These are phyloP conservation scores for Ogataea zsoltii DNA, from an alignment of 805 yeast genomes.

Conservation along the genomic window DNA sequence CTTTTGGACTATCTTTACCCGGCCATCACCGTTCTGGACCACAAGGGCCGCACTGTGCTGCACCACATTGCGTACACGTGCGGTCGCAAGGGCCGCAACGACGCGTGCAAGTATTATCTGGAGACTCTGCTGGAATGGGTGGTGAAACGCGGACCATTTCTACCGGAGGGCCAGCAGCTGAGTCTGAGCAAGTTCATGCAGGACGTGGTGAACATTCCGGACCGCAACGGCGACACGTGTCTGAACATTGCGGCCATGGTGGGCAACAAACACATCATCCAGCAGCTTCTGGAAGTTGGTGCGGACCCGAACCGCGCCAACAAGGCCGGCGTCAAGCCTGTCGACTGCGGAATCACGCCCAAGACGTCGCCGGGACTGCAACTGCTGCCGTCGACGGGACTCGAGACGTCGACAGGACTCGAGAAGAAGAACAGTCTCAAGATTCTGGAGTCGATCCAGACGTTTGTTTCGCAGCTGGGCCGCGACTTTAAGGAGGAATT, in stretches of 20 bases:
- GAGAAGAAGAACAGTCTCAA: slow-evolving; percentile 33
- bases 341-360: slow-evolving; percentile 71
- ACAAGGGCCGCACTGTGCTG: slow-evolving; percentile 72
- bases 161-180: slow-evolving; percentile 45
- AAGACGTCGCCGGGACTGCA: not conserved
- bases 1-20: slow-evolving; percentile 77
- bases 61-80: slow-evolving; percentile 86
- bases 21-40: slow-evolving; percentile 62
- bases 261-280: slow-evolving; percentile 78
- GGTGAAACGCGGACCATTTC: slow-evolving; percentile 51
- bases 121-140: slow-evolving; percentile 78
- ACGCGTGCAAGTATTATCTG: slow-evolving; percentile 71
- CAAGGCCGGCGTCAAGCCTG: slow-evolving; percentile 82
- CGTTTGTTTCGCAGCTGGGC: slow-evolving; percentile 52
- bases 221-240: slow-evolving; percentile 92
- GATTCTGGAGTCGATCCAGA: slow-evolving; percentile 51
- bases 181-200: slow-evolving; percentile 60
- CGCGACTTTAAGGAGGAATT: slow-evolving; percentile 61
- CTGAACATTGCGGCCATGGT: slow-evolving; percentile 89
- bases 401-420: too few species aligned
- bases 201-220: slow-evolving; percentile 83
- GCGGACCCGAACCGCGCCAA: slow-evolving; percentile 81
- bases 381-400: not conserved
- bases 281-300: slow-evolving; percentile 80
- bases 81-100: slow-evolving; percentile 70